Conservation (phyloP, 495 filamentous ascomycete species). For the Melanomma pulvis-pyrius region DNA sequence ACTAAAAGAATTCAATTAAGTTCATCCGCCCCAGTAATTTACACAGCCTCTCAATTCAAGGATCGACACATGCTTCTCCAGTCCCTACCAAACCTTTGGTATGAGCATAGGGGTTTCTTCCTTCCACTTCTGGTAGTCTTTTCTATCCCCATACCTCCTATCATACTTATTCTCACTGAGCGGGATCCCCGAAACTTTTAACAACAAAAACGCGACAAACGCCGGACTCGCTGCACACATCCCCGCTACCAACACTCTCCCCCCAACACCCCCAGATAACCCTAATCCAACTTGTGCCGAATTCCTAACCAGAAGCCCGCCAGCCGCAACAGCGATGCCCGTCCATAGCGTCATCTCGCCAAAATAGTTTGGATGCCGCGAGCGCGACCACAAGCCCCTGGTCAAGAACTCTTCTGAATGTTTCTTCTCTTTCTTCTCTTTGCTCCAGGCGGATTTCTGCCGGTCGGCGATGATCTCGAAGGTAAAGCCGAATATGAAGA, state of each 20-base stretch:
- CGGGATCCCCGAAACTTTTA: conserved; percentile 63
- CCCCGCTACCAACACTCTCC: conserved; percentile 46
- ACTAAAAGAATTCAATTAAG: too few relatives aligned
- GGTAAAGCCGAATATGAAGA: conserved; percentile 60
- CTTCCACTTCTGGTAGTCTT: conserved; percentile 71
- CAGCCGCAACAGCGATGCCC: conserved; percentile 58
- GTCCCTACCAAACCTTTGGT: conserved; percentile 55
- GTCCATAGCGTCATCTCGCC: conserved; percentile 68
- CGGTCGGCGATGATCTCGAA: conserved; percentile 63
- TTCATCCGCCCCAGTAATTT: background rate
- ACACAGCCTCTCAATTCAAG: background rate
- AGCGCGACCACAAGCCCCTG: conserved; percentile 60
- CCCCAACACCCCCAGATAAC: conserved; percentile 45
- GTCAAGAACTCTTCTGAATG: conserved; percentile 67
- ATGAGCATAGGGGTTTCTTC: conserved; percentile 65
- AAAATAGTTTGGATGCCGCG: conserved; percentile 69
- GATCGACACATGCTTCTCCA: background rate
- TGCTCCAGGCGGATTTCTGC: conserved; percentile 61
- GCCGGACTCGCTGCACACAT: conserved; percentile 62
- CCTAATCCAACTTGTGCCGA: conserved; percentile 54
- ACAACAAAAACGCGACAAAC: conserved; percentile 62
- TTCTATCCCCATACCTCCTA: conserved; percentile 60
- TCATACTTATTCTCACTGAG: conserved; percentile 68
- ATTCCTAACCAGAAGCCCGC: conserved; percentile 52
- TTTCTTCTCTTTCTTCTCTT: conserved; percentile 58